Base-by-base conservation (phyloP, 2,329 filamentous ascomycete species). In the Ceratocystis harringtonii region DNA sequence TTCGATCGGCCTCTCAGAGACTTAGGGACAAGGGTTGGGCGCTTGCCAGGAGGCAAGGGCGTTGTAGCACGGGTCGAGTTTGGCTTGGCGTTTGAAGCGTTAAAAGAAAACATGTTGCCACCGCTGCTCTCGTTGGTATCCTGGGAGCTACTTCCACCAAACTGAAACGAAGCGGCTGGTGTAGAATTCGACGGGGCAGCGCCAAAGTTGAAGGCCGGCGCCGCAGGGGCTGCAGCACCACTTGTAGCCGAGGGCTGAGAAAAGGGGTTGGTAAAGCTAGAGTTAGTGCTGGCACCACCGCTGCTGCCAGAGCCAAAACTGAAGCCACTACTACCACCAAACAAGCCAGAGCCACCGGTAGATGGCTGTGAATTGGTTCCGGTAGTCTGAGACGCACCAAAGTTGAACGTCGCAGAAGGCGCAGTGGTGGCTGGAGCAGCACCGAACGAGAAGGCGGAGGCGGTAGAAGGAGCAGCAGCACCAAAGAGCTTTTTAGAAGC, bases 221-320 rank as follows among this genome's bases (percentile, higher is more conserved):
- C 60, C 50, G 68, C 67, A 43, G 70, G 61, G 30, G 70, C 70
- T 63, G 69, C 68, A 44, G 25, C 48, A 58, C 45, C 60, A 36
- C 45, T n/a, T 50, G 44, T 50, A 15, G 43, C 30, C 5, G 28
- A 52, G 28, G 55, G 55, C 52, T 63, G 60, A 1, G 43, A 32
- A 66, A 78, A 78, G 0, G 77, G 77, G 67, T 78, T 78, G 69
- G 71, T 75, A 69, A 77, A 75, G 2, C 71, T 61, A 10, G 68
- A 70, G 5, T 70, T 69, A 15, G 70, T 69, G 3, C 72, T 66
- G 22, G 70, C 63, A 50, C 70, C 68, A 7, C 67, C 66, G 17
- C 65, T 65, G 1, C 55, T 50, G 28, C 50, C 55, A 44, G 45
- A 52, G n/a, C 64, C 67, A 30, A 68, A 68, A 43, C 15, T 68